Evolutionary conservation across 2,329 filamentous ascomycete genomes (phyloP), one percentile per base, ranked within the genome.

Genomic region (Gyromitra esculenta): DNA sequence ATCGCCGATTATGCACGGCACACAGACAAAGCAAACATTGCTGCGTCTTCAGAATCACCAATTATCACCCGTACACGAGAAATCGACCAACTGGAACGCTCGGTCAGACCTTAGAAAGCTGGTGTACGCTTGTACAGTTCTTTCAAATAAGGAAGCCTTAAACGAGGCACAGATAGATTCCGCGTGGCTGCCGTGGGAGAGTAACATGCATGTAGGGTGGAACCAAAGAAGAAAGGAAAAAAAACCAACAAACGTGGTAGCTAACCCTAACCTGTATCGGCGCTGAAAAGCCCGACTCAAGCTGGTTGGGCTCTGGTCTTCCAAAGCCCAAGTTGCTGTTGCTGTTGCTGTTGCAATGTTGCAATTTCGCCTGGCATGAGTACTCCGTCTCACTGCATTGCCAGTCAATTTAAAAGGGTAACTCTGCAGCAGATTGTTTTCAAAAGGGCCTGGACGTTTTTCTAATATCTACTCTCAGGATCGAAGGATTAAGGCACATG

Each of bases 351-450:
- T 74, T 50, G 41, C n/a, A 48, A 63, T 54, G 45, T 63, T 68
- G 39, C 59, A 63, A 69, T 74, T 69, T 67, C 57, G 71, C 64
- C 64, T 57, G 57, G 41, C 50, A 60, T 37, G 11, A 65, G 66
- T 59, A 57, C 68, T 71, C 63, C 57, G 67, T 56, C 48, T 48
- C 48, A 59, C 69, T 72, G 60, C 69, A 72, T 65, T 65, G 25
- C 31, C 31, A 75, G 72, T 75, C 59, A 52, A 50, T 75, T 56
- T 71, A 64, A 71, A 75, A 57, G 65, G 72, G 41, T 56, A 71
- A 59, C 60, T 59, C 66, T 70, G 72, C 72, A 75, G 66, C 25
- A 64, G 41, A 25, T 70, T 70, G 66, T 64, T 75, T 75, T 75
- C 15, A 48, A 75, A 75, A 70, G 41, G 48, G 72, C 72, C 72